Evolutionary conservation across 2,329 filamentous ascomycete species (phyloP), one percentile per base, ranked within the genome.

Genomic region (Thielaviopsis punctulata): DNA sequence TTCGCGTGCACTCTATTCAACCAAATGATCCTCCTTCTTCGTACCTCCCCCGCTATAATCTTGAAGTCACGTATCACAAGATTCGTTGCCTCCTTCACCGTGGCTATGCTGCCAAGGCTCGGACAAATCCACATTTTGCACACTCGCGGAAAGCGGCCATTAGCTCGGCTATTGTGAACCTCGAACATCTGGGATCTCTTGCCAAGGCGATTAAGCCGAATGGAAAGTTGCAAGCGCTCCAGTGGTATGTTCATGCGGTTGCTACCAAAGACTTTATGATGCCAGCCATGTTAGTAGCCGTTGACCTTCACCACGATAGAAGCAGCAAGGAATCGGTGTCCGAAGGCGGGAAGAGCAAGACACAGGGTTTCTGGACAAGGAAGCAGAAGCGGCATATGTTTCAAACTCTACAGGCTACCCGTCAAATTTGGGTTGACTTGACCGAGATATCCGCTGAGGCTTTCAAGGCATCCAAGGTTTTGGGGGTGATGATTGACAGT

Each of bases 11-110:
- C 0, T 73, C 94, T 54, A 82, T 89, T 54, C 82, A 86, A 52
- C 81, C 78, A 4, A 73, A 80, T 46, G 89, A 95, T 60, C 81
- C 93, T 18, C 80, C 92, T 64, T 85, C 86, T 23, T 76, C 92
- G 55, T 81, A 95, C 54, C 83, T 94, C 69, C 84, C 89, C 49
- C 80, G 89, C 24, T 89, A 88, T 62, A 84, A 84, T 53, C 69
- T 95, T 27, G 86, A 92, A 56, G 82, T 92, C 48, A 68, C 95
- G 4, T 94, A 88, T 62, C 80, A 93, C 57, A 95, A 94, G 67
- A 84, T 88, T 18, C 75, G 94, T 60, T 93, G 87, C 60, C 77
- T 95, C 21, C 75, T 98, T 39, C 92, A 98, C 64, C 77, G 88
- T 49, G 88, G 88, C 57, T 95, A 92, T 63, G 75, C 95, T 54